Percentiles rank a stretch among this genome's conserved stretches.
These are phyloP conservation scores for Scenedesmus sp. DNA, from an alignment of 163 green algal genomes.

Conservation along the genomic window DNA sequence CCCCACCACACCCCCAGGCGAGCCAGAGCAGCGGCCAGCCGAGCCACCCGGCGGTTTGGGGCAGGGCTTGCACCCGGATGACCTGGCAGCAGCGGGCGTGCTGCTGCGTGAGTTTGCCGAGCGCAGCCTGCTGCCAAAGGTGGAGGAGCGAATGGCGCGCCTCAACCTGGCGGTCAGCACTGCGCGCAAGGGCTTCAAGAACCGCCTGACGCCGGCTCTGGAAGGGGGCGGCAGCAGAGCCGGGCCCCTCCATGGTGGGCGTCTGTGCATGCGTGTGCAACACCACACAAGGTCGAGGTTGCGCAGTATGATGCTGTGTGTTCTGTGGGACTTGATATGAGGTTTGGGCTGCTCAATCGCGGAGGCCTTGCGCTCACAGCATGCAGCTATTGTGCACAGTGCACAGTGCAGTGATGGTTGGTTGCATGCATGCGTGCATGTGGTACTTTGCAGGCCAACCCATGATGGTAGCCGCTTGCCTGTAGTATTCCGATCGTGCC, in stretches of 20 bases:
- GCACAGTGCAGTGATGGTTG: no score
- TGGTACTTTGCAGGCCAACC: no score
- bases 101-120: conserved; percentile 76
- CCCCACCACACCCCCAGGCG: conserved; percentile 61
- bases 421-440: no score
- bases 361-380: background rate
- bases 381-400: no score
- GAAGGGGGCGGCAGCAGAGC: conserved; percentile 66
- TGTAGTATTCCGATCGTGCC: no score
- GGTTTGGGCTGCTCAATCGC: no score
- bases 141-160: conserved; percentile 79
- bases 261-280: background rate
- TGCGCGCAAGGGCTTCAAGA: conserved; percentile 87
- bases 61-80: conserved; percentile 55
- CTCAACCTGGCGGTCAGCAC: conserved; percentile 83
- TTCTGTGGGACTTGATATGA: no score
- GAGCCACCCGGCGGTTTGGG: conserved; percentile 62
- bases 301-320: no score
- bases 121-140: conserved; percentile 73
- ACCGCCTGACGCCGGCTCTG: conserved; percentile 93
- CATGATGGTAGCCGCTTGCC: no score
- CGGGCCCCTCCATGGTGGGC: conserved; percentile 3
- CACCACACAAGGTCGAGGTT: background rate
- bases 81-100: conserved; percentile 63
- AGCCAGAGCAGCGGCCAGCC: conserved; percentile 59